Evolutionary conservation across 2,329 filamentous ascomycete species (phyloP), one percentile per base, ranked within the genome.

Genomic region (Blastomyces emzantsi): DNA sequence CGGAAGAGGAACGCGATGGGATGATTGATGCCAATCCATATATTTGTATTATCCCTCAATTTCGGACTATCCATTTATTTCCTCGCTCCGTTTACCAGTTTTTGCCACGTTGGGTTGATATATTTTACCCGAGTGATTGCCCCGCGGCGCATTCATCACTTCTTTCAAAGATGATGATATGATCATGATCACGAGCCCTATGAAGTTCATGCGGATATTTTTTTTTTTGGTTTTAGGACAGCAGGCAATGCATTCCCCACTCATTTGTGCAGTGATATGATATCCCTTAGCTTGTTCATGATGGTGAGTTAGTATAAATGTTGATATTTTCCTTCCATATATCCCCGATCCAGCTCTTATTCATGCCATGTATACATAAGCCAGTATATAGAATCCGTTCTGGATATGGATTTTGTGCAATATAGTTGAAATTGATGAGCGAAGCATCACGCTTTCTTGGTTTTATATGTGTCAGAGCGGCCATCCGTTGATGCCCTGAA

Each of bases 1-100:
- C 77, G 81, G 62, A 75, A 74, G 63, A 79, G 86, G 68, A 89
- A 88, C 71, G 73, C 73, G 43, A 69, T 74, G 66, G 73, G 70
- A 57, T 78, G 69, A 73, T 63, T 55, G 25, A 55, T 58, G 25
- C 9, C 6, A 2, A 25, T 30, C 2, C n/a, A n/a, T 15, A 9
- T 51, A 11, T 28, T 51, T 28, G 22, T 51, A 5, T 22, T 49
- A 22, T 11, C 19, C 47, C 22, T 51, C 0, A 15, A 25, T 51
- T 25, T 28, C 13, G 11, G 22, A 36, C 30, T 11, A 13, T 33
- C 19, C 15, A 9, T 3, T 11, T 17, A 28, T 22, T 9, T n/a
- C 6, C 28, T 36, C 19, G 30, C 28, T 28, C 25, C n/a, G 45
- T 22, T 28, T 28, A 28, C 28, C 5, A 3, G 28, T 36, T 55